Evolutionary conservation across 2,329 filamentous ascomycete species (phyloP).

Genomic region (Trichoderma sp.): DNA sequence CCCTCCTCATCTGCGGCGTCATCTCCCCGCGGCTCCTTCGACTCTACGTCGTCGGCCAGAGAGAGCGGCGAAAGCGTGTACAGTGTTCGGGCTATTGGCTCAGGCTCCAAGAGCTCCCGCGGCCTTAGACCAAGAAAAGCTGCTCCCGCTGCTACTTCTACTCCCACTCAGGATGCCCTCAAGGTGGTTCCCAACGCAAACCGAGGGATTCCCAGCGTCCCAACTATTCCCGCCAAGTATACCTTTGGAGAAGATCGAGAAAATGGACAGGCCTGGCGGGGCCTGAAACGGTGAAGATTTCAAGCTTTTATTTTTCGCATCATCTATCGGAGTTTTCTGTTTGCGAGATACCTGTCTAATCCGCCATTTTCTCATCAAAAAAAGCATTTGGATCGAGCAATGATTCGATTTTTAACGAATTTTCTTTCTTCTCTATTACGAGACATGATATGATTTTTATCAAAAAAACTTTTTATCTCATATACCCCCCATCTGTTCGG

Average conservation of each 20-base stretch:
- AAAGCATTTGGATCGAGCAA: background rate
- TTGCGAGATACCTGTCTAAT: background rate
- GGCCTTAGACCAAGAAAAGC: slow-evolving; percentile 26
- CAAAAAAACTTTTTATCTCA: background rate
- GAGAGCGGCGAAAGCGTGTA: slow-evolving; percentile 25
- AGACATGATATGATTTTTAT: slow-evolving; percentile 17
- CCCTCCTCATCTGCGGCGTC: slow-evolving; percentile 6
- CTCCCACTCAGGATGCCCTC: slow-evolving; percentile 32
- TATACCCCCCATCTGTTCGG: slow-evolving; percentile 12
- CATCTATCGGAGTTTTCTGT: background rate
- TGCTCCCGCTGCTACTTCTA: slow-evolving; percentile 19
- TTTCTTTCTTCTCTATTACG: slow-evolving; percentile 13
- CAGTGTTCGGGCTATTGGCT: slow-evolving; percentile 23
- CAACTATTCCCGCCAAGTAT: slow-evolving; percentile 45
- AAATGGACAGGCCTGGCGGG: slow-evolving; percentile 34
- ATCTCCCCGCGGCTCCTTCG: slow-evolving; percentile 15
- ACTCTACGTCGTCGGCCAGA: slow-evolving; percentile 6
- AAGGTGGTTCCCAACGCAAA: slow-evolving; percentile 47
- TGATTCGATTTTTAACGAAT: slow-evolving; percentile 18
- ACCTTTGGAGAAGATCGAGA: slow-evolving; percentile 36
- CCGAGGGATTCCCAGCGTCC: slow-evolving; percentile 46
- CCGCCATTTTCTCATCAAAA: slow-evolving; percentile 11
- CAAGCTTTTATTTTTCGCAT: background rate
- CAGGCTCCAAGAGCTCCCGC: slow-evolving; percentile 24
- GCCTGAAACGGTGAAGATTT: slow-evolving; percentile 26